phyloP scores from a whole-genome alignment of 768 basidiomycete species.

The Thelephora aurantiotincta region DNA sequence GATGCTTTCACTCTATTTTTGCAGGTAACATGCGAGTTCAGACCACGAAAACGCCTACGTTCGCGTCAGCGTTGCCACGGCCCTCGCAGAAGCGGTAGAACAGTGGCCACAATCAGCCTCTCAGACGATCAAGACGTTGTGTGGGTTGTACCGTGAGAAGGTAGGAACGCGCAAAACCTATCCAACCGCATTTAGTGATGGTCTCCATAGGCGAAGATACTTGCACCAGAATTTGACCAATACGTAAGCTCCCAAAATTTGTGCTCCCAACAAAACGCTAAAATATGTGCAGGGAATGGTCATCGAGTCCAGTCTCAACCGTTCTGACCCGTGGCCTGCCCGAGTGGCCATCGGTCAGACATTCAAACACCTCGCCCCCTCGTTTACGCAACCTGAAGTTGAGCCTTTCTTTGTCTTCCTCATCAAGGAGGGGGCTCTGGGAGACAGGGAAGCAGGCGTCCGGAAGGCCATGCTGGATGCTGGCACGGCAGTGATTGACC shows the following conservation, averaged over 20 bases:
- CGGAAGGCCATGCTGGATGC: slow-evolving; percentile 81
- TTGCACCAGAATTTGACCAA: slow-evolving; percentile 86
- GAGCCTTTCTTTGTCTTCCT: slow-evolving; percentile 72
- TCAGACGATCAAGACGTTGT: slow-evolving; percentile 34
- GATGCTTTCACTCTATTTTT: neutral
- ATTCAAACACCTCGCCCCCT: slow-evolving; percentile 53
- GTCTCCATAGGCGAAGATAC: slow-evolving; percentile 51
- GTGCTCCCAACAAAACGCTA: slow-evolving; percentile 1
- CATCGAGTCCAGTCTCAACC: slow-evolving; percentile 73
- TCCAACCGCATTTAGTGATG: neutral
- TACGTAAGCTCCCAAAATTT: slow-evolving; percentile 41
- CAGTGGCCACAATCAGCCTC: slow-evolving; percentile 49
- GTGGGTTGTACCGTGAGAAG: slow-evolving; percentile 76
- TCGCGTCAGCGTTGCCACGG: slow-evolving; percentile 51
- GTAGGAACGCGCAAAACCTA: slow-evolving; percentile 18
- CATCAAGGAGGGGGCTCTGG: slow-evolving; percentile 74
- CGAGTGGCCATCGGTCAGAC: slow-evolving; percentile 61
- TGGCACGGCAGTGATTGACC: slow-evolving; percentile 68
- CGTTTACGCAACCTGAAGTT: slow-evolving; percentile 48
- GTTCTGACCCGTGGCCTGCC: slow-evolving; percentile 78
- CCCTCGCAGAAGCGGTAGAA: slow-evolving; percentile 65
- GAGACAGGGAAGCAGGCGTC: slow-evolving; percentile 72
- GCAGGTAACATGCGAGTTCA: slow-evolving; percentile 15
- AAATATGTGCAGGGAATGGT: slow-evolving; percentile 67
- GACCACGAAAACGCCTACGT: slow-evolving; percentile 76